Evolutionary conservation across 2,329 filamentous ascomycete species (phyloP).

Genomic region (Trichoderma atrobrunneum): DNA sequence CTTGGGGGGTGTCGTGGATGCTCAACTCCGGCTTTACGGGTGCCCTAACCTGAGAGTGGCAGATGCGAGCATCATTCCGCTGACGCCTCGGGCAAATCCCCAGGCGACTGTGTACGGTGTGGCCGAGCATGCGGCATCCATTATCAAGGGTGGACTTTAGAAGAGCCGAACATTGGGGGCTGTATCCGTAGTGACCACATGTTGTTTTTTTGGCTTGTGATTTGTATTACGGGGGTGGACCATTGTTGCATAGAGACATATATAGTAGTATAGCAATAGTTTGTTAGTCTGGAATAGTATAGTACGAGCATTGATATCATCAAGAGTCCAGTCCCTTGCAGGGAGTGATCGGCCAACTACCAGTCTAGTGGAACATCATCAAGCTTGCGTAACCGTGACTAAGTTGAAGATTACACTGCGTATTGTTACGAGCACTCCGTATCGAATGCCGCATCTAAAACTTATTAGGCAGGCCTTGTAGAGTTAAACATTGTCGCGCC

Average conservation of each 20-base stretch:
- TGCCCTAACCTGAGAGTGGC: slow-evolving; percentile 34
- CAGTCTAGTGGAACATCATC: not conserved
- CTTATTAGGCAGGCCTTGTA: not conserved
- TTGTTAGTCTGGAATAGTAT: not conserved
- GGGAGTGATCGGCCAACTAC: not conserved
- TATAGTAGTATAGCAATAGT: not conserved
- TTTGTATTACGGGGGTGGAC: not conserved
- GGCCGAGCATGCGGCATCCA: slow-evolving; percentile 9
- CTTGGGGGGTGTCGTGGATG: slow-evolving; percentile 31
- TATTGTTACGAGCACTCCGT: not conserved
- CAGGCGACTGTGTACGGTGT: slow-evolving; percentile 15
- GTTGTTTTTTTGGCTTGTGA: not conserved
- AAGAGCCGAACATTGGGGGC: not conserved
- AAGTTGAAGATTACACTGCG: not conserved
- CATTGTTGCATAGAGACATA: not conserved
- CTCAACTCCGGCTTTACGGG: slow-evolving; percentile 24
- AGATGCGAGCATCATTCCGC: slow-evolving; percentile 29
- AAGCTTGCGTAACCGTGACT: not conserved
- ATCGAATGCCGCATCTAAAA: not conserved
- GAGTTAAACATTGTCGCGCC: slow-evolving; percentile 32
- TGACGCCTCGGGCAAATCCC: not conserved
- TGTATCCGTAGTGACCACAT: not conserved
- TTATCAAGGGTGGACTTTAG: not conserved
- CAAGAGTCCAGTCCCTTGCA: not conserved
- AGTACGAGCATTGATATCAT: not conserved